phyloP scores from a whole-genome alignment of 345 rosid genomes.

The Salix viminalis region DNA sequence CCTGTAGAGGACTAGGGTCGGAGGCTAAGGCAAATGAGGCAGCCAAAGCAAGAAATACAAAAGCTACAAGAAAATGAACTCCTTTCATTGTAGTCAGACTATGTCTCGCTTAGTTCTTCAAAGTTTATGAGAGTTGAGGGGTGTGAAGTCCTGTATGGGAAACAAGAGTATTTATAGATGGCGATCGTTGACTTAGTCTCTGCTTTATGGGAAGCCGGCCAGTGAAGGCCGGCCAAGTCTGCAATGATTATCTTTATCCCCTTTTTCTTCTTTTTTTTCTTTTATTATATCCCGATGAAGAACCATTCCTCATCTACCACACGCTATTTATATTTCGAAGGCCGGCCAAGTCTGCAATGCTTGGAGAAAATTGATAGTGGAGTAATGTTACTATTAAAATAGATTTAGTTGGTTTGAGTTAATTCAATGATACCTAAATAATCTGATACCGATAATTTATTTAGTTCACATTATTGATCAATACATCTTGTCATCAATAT shows the following conservation, averaged over 20 bases:
- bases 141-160: not conserved
- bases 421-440: no score
- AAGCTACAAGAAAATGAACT: not conserved
- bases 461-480: no score
- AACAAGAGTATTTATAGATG: constrained; percentile 5
- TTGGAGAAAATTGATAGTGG: no score
- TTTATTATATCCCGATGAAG: not conserved
- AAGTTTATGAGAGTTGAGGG: not conserved
- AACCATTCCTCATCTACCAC: not conserved
- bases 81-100: not conserved
- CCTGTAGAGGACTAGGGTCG: constrained; percentile 15
- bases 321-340: not conserved
- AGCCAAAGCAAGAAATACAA: not conserved
- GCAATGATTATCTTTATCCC: no score
- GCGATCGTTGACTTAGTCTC: not conserved
- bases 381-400: no score
- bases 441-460: no score
- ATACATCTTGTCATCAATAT: no score
- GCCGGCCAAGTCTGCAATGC: no score
- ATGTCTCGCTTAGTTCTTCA: not conserved
- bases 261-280: no score
- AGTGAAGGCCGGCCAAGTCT: not conserved
- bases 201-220: not conserved
- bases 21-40: constrained; percentile 2
- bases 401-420: no score